Conservation (phyloP, 306 rosid species). For the Vachellia collinsii region DNA sequence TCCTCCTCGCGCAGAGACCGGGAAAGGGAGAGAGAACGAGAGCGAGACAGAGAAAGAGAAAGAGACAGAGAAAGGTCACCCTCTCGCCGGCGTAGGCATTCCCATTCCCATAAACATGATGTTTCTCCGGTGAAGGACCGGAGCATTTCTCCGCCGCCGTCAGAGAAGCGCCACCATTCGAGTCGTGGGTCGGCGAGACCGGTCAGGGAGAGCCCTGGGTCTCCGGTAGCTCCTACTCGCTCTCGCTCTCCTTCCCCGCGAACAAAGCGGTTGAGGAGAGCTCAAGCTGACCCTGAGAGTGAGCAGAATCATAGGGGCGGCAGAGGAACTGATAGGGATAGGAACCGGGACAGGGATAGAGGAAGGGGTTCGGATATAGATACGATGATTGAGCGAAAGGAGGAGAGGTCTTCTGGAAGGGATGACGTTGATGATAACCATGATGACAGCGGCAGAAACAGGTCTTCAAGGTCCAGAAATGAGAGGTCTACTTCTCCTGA, state of each 20-base stretch:
- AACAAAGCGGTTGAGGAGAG: slow-evolving; percentile 58
- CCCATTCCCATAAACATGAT: slow-evolving; percentile 34
- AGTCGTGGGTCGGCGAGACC: slow-evolving; percentile 40
- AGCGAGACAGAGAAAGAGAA: slow-evolving; percentile 25
- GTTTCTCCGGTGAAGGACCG: slow-evolving; percentile 46
- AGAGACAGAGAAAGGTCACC: slow-evolving; percentile 39
- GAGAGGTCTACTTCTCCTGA: slow-evolving; percentile 56
- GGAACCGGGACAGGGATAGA: slow-evolving; percentile 38
- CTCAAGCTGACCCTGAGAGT: slow-evolving; percentile 42
- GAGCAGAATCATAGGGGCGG: slow-evolving; percentile 39
- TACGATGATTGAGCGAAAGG: slow-evolving; percentile 51
- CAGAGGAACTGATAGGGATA: slow-evolving; percentile 29
- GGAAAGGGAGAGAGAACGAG: background rate
- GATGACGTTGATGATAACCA: slow-evolving; percentile 26
- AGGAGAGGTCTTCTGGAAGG: slow-evolving; percentile 47
- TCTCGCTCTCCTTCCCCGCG: slow-evolving; percentile 63
- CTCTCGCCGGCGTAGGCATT: slow-evolving; percentile 46
- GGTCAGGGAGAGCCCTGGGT: slow-evolving; percentile 36
- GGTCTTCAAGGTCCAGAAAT: slow-evolving; percentile 64
- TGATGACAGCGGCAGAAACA: slow-evolving; percentile 28
- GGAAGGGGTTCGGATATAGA: slow-evolving; percentile 62
- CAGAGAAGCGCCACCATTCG: slow-evolving; percentile 39
- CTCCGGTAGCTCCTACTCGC: slow-evolving; percentile 44
- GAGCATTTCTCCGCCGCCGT: slow-evolving; percentile 32
- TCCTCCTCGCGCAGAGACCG: slow-evolving; percentile 45